Percentiles rank a stretch among this genome's conserved stretches.
Conservation (phyloP, 176 grass and related monocot genomes). For the Thinopyrum elongatum region DNA sequence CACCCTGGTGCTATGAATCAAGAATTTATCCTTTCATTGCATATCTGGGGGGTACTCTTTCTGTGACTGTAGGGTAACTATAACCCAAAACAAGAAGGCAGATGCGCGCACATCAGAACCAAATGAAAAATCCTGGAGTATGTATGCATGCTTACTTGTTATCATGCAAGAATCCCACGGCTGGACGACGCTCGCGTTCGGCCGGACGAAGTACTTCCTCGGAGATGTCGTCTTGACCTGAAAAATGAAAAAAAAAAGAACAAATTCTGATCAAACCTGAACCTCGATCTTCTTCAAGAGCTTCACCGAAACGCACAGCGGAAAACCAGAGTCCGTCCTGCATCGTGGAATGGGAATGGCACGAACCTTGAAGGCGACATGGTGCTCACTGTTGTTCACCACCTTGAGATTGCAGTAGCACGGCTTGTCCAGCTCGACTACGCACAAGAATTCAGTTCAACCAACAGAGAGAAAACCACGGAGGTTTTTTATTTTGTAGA, state of each 20-base stretch:
- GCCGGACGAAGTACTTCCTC: conserved; percentile 96
- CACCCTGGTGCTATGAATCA: conserved; percentile 92
- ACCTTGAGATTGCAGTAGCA: conserved; percentile 97
- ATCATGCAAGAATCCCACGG: conserved; percentile 97
- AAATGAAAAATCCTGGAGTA: conserved; percentile 6
- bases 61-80: conserved; percentile 92
- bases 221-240: conserved; percentile 99
- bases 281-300: conserved; percentile 1
- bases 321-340: not conserved
- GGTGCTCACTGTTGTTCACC: conserved; percentile 94
- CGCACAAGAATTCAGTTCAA: conserved; percentile 27
- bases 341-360: not conserved
- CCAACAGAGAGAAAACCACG: not conserved
- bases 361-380: conserved; percentile 95
- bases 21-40: conserved; percentile 98
- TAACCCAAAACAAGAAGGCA: conserved; percentile 8
- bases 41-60: conserved; percentile 77
- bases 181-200: conserved; percentile 81
- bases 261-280: conserved; percentile 31
- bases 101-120: conserved; percentile 5
- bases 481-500: not conserved
- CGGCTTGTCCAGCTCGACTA: conserved; percentile 95
- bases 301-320: conserved; percentile 12
- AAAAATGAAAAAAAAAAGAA: too few relatives aligned
- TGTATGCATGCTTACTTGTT: conserved; percentile 49